Evolutionary conservation across 2,329 filamentous ascomycete genomes (phyloP), one percentile per base, ranked within the genome.

Genomic region (Sordariomycetes sp.): DNA sequence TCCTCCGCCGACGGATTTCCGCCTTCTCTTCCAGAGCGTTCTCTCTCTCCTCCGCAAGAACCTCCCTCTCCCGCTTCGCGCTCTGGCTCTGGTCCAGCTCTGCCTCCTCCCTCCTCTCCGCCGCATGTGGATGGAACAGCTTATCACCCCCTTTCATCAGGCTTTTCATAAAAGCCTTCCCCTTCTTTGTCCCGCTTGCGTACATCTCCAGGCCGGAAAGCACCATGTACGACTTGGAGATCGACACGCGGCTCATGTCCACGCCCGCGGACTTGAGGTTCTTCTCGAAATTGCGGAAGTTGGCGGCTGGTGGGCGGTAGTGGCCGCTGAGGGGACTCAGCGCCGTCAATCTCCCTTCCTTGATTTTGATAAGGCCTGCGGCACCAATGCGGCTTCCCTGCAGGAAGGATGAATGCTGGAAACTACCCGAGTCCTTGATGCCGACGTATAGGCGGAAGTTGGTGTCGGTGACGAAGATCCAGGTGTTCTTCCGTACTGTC

Each of bases 401-500:
- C 1, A 96, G 77, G 66, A 97, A 96, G 0, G 89, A 94, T 14
- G 87, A 92, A 71, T 96, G 92, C 66, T 96, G 92, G 66, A 97
- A 97, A 4, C 88, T 85, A 12, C 92, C 92, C 3, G 85, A 87
- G 69, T 89, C 84, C 67, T 97, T 96, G 74, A 96, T 94, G 54
- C 91, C 91, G 37, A 96, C 84, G 69, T 96, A 96, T 0, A 96
- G 76, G 1, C 89, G 83, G 69, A 92, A 94, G 1, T 82, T 87
- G 1, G 89, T 93, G 71, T 96, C 91, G 25, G 88, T 87, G 8
- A 92, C 91, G 65, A 96, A 97, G 62, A 96, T 95, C 92, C 92
- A 96, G 4, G 89, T 94, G 66, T 93, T 92, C 62, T 90, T 90
- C 70, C 86, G 88, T 46, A 91, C 88, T 0, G 88, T 86, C 62